Evolutionary conservation across 2,329 filamentous ascomycete species (phyloP), one percentile per base, ranked within the genome.

Genomic region (Cladosporium velox): DNA sequence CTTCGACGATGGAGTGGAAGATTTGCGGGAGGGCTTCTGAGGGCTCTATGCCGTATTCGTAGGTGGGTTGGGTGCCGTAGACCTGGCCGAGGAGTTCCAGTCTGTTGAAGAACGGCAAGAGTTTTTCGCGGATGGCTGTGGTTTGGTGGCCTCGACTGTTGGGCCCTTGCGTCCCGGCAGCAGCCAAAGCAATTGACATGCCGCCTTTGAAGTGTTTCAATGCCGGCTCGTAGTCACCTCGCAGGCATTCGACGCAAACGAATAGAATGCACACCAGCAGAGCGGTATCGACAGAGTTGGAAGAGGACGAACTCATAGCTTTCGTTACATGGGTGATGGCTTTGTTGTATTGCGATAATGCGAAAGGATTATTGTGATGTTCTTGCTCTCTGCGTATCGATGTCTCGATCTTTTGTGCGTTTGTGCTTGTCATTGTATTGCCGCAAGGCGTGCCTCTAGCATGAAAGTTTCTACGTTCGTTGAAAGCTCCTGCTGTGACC

Each of bases 181-280:
- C 57, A 11, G 63, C 38, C 11, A 67, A 41, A 38, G 69, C 69
- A 24, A 71, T 72, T 14, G 65, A 58, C 63, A 73, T 67, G 8
- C 72, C 72, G 34, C 66, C 68, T 26, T 66, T 61, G 38, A 73
- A 68, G 51, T 73, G 71, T 44, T 67, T 67, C 12, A 73, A 44
- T 2, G 69, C 71, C n/a, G 69, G 66, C n/a, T 66, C 52, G 3
- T 65, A 67, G 38, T 74, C 70, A 2, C 72, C 71, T 15, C 71
- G 60, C 4, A 74, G 58, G 47, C 70, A 72, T 63, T 75, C 72
- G 24, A 74, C 66, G 59, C 72, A 72, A 32, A 74, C 70, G 65
- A 73, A 75, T 14, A 75, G 38, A 8, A 75, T 69, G 59, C 72
- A 75, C n/a, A 70, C 69, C 5, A 72, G 62, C 7, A 75, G 55